phyloP scores from a whole-genome alignment of 495 filamentous ascomycete genomes.

The Aspergillus indologenus region DNA sequence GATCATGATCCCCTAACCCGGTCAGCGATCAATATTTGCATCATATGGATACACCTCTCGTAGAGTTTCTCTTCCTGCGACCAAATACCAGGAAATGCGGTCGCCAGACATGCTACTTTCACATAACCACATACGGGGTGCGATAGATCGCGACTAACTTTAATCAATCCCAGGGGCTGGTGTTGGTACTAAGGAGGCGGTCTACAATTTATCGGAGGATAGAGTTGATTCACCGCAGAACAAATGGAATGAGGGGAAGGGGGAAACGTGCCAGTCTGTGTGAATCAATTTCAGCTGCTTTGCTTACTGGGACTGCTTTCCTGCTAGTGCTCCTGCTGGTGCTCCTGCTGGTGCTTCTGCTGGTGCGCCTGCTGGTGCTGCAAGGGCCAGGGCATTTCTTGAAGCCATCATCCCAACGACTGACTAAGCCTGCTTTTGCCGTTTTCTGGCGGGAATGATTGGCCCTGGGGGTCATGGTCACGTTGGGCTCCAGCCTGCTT shows the following conservation, averaged over 20 bases:
- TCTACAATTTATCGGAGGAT: background rate
- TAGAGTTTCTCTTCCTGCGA: background rate
- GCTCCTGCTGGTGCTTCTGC: background rate
- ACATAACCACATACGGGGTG: background rate
- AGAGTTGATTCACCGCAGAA: too few relatives aligned
- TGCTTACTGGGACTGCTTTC: background rate
- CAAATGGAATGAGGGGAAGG: background rate
- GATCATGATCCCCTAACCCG: background rate
- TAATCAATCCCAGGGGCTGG: too few relatives aligned
- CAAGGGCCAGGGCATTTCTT: slow-evolving; percentile 9
- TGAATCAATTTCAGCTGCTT: background rate
- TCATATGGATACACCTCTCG: background rate
- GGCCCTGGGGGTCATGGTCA: slow-evolving; percentile 30
- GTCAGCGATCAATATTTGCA: background rate
- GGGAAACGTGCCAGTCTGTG: background rate
- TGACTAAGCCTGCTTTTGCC: background rate
- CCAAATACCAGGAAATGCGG: background rate
- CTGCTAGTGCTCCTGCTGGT: background rate
- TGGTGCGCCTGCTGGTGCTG: background rate
- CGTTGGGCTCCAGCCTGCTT: slow-evolving; percentile 40
- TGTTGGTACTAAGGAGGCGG: too few relatives aligned
- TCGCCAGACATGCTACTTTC: background rate
- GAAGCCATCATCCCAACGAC: slow-evolving; percentile 1
- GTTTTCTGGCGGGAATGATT: slow-evolving; percentile 23
- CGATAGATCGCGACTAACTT: background rate